Evolutionary conservation across 371 early-diverging fungal species (phyloP).

Genomic region (Syncephalastrum monosporum): DNA sequence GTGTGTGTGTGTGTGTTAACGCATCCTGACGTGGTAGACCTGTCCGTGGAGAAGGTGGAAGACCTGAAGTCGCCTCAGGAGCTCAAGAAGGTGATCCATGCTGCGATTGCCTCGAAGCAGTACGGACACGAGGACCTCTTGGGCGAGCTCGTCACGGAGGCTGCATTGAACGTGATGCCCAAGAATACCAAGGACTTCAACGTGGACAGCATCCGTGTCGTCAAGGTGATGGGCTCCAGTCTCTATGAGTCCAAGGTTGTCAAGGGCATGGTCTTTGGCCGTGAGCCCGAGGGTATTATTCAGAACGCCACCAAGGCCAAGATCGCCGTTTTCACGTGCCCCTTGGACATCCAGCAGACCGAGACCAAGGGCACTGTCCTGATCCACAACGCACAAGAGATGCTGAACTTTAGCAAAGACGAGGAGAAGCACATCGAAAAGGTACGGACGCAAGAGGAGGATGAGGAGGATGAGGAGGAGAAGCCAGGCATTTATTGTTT

Average conservation of each 20-base stretch:
- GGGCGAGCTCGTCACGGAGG: constrained; percentile 79
- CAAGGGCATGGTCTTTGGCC: constrained; percentile 98
- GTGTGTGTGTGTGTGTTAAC: background rate
- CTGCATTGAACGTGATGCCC: constrained; percentile 91
- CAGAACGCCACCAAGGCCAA: constrained; percentile 80
- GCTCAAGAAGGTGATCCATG: constrained; percentile 69
- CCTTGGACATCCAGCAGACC: constrained; percentile 93
- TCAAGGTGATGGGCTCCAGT: constrained; percentile 96
- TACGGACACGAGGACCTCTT: constrained; percentile 93
- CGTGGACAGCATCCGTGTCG: constrained; percentile 94
- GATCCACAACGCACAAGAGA: constrained; percentile 95
- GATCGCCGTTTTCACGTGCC: constrained; percentile 96
- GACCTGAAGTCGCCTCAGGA: constrained; percentile 55
- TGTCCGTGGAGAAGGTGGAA: constrained; percentile 67
- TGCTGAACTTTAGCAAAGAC: constrained; percentile 95
- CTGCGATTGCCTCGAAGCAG: constrained; percentile 90
- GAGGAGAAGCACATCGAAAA: constrained; percentile 82
- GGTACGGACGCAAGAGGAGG: constrained; percentile 3
- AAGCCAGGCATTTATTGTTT: background rate
- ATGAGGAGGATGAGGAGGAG: background rate
- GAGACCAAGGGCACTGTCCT: constrained; percentile 99
- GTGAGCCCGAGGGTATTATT: constrained; percentile 86
- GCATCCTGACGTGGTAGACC: constrained; percentile 37
- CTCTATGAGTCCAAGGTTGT: constrained; percentile 92
- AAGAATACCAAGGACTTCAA: constrained; percentile 84